These are phyloP conservation scores for Boechera divaricarpa DNA, from an alignment of 345 rosid genomes.

Conservation along the genomic window DNA sequence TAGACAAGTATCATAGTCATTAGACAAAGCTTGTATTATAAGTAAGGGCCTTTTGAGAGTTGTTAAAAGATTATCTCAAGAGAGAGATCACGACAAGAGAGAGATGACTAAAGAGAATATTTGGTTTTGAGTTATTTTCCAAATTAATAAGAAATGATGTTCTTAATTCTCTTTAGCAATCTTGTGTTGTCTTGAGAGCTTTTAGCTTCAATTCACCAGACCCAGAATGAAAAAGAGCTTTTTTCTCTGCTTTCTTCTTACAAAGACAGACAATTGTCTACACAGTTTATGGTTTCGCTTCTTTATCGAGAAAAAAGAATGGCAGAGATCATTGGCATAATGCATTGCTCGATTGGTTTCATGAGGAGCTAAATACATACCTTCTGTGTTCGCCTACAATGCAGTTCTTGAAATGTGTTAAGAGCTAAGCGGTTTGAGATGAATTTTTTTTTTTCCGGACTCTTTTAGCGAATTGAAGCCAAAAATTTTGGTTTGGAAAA, in stretches of 20 bases:
- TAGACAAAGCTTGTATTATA: too few species aligned
- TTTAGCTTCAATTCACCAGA: constrained; percentile 57
- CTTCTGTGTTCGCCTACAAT: constrained; percentile 85
- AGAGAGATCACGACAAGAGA: too few species aligned
- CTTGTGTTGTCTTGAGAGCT: constrained; percentile 25
- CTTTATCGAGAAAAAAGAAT: constrained; percentile 69
- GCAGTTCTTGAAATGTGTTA: constrained; percentile 74
- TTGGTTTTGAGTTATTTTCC: too few species aligned
- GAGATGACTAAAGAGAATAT: too few species aligned
- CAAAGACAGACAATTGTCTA: constrained; percentile 77
- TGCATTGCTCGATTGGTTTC: constrained; percentile 80
- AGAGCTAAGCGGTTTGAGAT: constrained; percentile 64
- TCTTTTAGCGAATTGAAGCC: too few species aligned
- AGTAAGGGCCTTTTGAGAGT: too few species aligned
- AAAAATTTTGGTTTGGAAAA: too few species aligned
- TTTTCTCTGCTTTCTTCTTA: constrained; percentile 64
- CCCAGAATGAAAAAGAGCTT: constrained; percentile 70
- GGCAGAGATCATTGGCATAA: constrained; percentile 72
- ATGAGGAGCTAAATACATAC: constrained; percentile 72
- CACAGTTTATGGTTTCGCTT: constrained; percentile 90
- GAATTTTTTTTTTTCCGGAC: too few species aligned
- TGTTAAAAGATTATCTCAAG: too few species aligned
- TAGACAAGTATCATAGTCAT: too few species aligned
- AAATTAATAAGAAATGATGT: too few species aligned
- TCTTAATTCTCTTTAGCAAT: too few species aligned